Evolutionary conservation across 2,329 filamentous ascomycete species (phyloP), one percentile per base, ranked within the genome.

Genomic region (Colletotrichum spinosum): DNA sequence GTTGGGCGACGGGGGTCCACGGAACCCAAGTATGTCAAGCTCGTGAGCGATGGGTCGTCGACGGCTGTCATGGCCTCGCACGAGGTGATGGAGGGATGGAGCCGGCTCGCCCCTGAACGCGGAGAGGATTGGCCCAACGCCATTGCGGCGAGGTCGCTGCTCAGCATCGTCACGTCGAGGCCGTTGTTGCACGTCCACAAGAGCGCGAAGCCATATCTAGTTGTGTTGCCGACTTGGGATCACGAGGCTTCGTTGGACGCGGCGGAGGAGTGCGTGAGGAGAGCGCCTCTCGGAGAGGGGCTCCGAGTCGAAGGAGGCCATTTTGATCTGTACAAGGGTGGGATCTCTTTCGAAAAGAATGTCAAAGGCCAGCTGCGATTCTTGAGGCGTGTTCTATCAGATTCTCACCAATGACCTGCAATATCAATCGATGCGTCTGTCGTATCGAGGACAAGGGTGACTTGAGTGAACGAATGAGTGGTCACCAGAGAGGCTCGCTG

Each of bases 201-300:
- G 44, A 64, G 60, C 4, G 39, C 50, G 11, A 49, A 50, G 5
- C 60, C 60, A 8, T 64, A 54, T 7, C 42, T 64, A 1, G n/a
- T 64, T n/a, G 34, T 64, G 41, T 46, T 64, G 6, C 55, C 60
- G 6, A 64, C 60, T 7, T 64, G 60, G 60, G 55, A 64, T n/a
- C 50, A 64, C 33, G 60, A 64, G 12, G 60, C 55, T 34, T 60
- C 55, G 8, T 12, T 64, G 37, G 42, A 44, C 13, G 60, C 60
- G 2, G 60, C 60, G 2, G 60, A 64, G 34, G 49, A 60, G 1
- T 64, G 60, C 17, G 60, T 64, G 4, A 64, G 17, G 49, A 55
- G 60, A 3, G 60, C 60, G 39, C 60, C 60, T 4, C 11, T 64
- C 2, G 60, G 60, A 3, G 60, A 64, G 50, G 55, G 10, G 5